phyloP scores from a whole-genome alignment of 139 green algal genomes.

The Tetraselmis chui region DNA sequence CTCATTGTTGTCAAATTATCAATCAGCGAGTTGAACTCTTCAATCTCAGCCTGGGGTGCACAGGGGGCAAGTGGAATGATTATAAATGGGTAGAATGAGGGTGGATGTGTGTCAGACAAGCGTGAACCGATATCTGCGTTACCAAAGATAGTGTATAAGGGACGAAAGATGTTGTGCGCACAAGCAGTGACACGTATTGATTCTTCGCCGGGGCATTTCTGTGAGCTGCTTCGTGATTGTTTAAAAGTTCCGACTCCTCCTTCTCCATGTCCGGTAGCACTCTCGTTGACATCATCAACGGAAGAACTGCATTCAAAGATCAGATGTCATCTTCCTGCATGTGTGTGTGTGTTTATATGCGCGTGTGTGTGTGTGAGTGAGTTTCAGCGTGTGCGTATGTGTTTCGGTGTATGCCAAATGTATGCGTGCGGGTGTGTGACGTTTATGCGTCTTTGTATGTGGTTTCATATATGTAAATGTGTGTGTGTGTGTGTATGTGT shows the following conservation, averaged over 20 bases:
- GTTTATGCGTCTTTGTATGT: no score
- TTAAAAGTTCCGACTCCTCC: neutral
- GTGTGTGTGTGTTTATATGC: no score
- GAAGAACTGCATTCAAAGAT: neutral
- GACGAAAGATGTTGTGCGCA: neutral
- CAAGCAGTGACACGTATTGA: neutral
- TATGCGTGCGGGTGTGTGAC: no score
- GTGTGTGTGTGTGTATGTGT: no score
- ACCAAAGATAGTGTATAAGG: no score
- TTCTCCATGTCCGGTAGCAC: neutral
- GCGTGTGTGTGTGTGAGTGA: no score
- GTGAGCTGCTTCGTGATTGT: neutral
- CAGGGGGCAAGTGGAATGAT: neutral
- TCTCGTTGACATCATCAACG: neutral
- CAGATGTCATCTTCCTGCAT: neutral
- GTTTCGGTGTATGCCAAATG: no score
- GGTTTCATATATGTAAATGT: no score
- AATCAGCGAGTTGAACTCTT: neutral
- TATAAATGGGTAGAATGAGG: neutral
- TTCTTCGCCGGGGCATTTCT: neutral
- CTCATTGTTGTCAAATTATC: neutral
- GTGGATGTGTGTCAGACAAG: neutral
- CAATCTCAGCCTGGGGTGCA: neutral
- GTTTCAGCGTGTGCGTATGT: no score
- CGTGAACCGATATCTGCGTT: no score